Conservation (phyloP, 1,139 yeast species). For the Yamadazyma dendronema region DNA sequence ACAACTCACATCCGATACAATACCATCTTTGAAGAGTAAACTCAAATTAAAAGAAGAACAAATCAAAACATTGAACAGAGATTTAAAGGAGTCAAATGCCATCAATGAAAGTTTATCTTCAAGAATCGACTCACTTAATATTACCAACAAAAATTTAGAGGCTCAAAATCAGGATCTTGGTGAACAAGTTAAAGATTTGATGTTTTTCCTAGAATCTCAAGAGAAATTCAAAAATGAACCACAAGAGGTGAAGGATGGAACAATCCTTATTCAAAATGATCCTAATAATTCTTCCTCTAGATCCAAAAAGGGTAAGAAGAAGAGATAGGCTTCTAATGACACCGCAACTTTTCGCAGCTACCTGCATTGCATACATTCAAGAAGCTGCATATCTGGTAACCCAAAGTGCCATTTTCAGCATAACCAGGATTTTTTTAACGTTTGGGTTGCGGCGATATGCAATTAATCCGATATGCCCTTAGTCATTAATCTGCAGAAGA, state of each 20-base stretch:
- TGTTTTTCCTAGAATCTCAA: conserved; percentile 77
- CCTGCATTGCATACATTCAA: background rate
- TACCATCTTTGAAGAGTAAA: conserved; percentile 36
- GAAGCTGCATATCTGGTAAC: background rate
- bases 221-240: conserved; percentile 69
- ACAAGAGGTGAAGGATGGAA: conserved; percentile 72
- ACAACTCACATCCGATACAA: conserved; percentile 23
- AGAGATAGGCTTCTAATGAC: background rate
- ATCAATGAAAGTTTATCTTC: conserved; percentile 56
- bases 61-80: conserved; percentile 28
- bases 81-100: conserved; percentile 32
- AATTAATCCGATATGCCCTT: background rate
- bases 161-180: conserved; percentile 50
- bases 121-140: conserved; percentile 51
- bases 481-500: background rate
- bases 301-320: conserved; percentile 19
- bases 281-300: conserved; percentile 20
- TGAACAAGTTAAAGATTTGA: conserved; percentile 75
- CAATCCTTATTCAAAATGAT: conserved; percentile 43
- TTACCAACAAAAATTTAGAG: conserved; percentile 24
- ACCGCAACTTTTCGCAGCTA: conserved; percentile 5
- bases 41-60: conserved; percentile 32
- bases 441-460: background rate
- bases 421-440: background rate
- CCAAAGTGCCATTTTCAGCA: background rate